Evolutionary conservation across 352 stramenopile species (phyloP).

Genomic region (Globisporangium okanoganense): DNA sequence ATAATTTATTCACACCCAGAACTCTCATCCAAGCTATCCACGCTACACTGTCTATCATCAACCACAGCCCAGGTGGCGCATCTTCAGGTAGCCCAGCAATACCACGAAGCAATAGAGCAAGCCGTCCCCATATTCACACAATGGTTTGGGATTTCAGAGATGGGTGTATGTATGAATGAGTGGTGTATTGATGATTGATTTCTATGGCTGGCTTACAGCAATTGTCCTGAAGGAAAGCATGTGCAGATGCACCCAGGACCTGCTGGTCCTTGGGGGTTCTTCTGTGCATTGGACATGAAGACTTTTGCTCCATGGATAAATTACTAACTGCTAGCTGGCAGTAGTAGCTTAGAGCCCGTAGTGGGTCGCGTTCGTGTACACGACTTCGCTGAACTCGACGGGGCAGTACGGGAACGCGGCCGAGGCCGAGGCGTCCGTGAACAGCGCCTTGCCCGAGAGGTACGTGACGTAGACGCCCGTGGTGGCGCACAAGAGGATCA

Average conservation of each 20-base stretch:
- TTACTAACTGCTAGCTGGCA: not conserved
- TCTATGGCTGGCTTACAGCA: not conserved
- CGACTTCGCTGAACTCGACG: constrained; percentile 20
- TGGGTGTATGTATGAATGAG: not conserved
- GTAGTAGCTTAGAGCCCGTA: constrained; percentile 16
- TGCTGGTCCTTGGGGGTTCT: not conserved
- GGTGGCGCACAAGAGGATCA: constrained; percentile 20
- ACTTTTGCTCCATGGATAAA: constrained; percentile 1
- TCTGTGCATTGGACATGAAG: not conserved
- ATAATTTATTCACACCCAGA: constrained; percentile 4
- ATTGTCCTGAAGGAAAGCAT: constrained; percentile 2
- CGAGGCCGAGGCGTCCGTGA: constrained; percentile 11
- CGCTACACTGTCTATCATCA: not conserved
- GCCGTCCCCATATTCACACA: too few relatives aligned
- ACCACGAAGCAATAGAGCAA: constrained; percentile 17
- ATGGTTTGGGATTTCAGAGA: not conserved
- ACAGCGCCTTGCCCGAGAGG: constrained; percentile 24
- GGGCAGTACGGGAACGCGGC: constrained; percentile 23
- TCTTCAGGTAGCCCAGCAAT: not conserved
- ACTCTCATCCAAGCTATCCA: not conserved
- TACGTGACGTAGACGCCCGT: constrained; percentile 24
- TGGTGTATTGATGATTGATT: not conserved
- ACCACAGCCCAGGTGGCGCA: too few relatives aligned
- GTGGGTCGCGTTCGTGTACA: constrained; percentile 31
- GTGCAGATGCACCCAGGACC: not conserved